These are phyloP conservation scores for Diplotaxis tenuifolia DNA, from an alignment of 345 rosid genomes.

Conservation along the genomic window DNA sequence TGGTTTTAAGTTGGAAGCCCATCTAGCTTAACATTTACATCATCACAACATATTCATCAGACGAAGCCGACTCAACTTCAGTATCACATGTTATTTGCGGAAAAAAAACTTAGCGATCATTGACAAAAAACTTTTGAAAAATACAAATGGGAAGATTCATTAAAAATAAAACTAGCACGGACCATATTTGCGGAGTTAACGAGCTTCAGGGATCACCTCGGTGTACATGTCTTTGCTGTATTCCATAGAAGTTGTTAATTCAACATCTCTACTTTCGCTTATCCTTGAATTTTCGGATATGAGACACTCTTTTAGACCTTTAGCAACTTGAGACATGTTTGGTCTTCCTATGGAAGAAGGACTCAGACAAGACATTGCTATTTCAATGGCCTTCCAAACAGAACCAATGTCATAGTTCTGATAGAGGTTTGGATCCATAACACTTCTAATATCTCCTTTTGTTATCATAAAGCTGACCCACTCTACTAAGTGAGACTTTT, in stretches of 20 bases:
- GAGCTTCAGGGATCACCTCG: conserved; percentile 23
- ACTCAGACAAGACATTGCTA: conserved; percentile 30
- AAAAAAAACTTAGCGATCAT: not conserved
- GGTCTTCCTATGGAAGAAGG: conserved; percentile 31
- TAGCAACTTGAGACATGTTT: conserved; percentile 31
- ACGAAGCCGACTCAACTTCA: not conserved
- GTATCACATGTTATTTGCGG: not conserved
- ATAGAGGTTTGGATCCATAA: conserved; percentile 29
- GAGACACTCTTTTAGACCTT: conserved; percentile 28
- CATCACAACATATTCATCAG: not conserved
- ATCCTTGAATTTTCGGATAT: conserved; percentile 13
- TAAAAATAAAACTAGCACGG: not conserved
- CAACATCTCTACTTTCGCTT: conserved; percentile 2
- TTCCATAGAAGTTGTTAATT: conserved; percentile 4
- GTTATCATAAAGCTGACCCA: conserved; percentile 20
- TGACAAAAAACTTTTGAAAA: not conserved
- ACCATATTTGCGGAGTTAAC: conserved; percentile 3
- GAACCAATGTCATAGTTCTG: conserved; percentile 21
- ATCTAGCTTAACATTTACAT: too few relatives aligned
- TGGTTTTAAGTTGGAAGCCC: too few relatives aligned
- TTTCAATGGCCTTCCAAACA: conserved; percentile 30
- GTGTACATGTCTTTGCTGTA: not conserved
- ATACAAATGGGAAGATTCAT: not conserved
- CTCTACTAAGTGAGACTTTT: conserved; percentile 22
- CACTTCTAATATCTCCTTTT: conserved; percentile 16